These are phyloP conservation scores for Bacterosira constricta DNA, from an alignment of 108 stramenopile genomes.

Conservation along the genomic window DNA sequence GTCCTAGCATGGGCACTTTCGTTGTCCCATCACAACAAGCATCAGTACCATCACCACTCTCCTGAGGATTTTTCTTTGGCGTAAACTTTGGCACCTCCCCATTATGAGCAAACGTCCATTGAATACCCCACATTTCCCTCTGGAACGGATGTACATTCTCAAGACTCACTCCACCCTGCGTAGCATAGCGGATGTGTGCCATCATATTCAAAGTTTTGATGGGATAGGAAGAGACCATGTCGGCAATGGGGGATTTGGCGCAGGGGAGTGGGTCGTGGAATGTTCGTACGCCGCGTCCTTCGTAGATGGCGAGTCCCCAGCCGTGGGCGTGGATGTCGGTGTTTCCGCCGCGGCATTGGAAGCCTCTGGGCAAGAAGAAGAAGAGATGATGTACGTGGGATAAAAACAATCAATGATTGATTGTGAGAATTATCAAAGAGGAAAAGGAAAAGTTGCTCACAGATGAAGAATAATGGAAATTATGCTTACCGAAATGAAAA, in stretches of 20 bases:
- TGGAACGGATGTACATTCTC: constrained; percentile 94
- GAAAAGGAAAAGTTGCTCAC: neutral
- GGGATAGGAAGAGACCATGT: constrained; percentile 73
- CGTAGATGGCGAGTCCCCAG: constrained; percentile 85
- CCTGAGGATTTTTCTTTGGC: constrained; percentile 19
- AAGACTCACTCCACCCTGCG: constrained; percentile 71
- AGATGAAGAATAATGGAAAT: neutral
- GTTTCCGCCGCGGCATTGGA: constrained; percentile 76
- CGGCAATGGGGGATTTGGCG: constrained; percentile 71
- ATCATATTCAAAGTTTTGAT: constrained; percentile 87
- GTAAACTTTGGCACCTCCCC: constrained; percentile 87
- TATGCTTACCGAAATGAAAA: constrained; percentile 63
- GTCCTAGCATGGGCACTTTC: constrained; percentile 32
- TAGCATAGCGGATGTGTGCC: constrained; percentile 91
- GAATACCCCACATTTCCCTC: constrained; percentile 87
- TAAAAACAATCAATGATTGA: neutral
- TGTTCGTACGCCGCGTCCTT: constrained; percentile 77
- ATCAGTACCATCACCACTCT: constrained; percentile 5
- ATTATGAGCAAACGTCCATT: constrained; percentile 88
- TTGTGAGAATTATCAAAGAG: neutral
- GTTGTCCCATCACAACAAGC: constrained; percentile 5
- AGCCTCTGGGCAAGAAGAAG: constrained; percentile 53
- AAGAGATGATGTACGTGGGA: neutral
- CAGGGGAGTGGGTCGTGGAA: constrained; percentile 81
- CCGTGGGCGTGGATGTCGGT: constrained; percentile 87